Evolutionary conservation across 1,284 basidiomycete species (phyloP).

Genomic region (Leccinum proximum): DNA sequence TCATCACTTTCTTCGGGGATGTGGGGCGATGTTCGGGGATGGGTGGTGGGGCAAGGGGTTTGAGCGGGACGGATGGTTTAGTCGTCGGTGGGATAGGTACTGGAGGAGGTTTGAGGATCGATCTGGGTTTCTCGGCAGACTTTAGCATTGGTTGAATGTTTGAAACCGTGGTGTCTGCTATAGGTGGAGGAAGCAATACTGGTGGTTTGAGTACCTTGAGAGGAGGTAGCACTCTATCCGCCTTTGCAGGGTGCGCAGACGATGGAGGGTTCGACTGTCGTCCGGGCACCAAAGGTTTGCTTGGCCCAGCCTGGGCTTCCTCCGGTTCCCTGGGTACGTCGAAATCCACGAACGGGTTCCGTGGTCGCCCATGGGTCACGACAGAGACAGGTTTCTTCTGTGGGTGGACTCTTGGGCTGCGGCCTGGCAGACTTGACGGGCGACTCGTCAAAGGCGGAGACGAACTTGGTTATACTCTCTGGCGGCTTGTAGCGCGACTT

Average conservation of each 20-base stretch:
- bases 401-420: conserved; percentile 1
- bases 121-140: conserved; percentile 20
- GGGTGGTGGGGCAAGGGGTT: conserved; percentile 26
- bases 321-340: conserved; percentile 6
- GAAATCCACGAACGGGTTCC: conserved; percentile 22
- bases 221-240: conserved; percentile 2
- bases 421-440: conserved; percentile 1
- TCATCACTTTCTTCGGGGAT: conserved; percentile 30
- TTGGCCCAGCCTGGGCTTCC: conserved; percentile 16
- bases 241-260: not conserved
- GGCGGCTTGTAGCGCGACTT: conserved; percentile 5
- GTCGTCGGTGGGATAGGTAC: conserved; percentile 14
- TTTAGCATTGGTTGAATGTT: conserved; percentile 6
- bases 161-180: not conserved
- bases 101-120: conserved; percentile 27
- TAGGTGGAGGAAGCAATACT: conserved; percentile 5
- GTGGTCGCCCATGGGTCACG: conserved; percentile 13
- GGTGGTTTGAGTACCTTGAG: conserved; percentile 21
- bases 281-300: conserved; percentile 10
- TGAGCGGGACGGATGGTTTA: conserved; percentile 18
- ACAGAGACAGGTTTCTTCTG: conserved; percentile 7
- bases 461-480: conserved; percentile 23
- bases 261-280: conserved; percentile 8
- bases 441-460: conserved; percentile 26
- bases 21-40: conserved; percentile 7